Conservation (phyloP, 1,284 basidiomycete species). For the Stereum hirsutum region DNA sequence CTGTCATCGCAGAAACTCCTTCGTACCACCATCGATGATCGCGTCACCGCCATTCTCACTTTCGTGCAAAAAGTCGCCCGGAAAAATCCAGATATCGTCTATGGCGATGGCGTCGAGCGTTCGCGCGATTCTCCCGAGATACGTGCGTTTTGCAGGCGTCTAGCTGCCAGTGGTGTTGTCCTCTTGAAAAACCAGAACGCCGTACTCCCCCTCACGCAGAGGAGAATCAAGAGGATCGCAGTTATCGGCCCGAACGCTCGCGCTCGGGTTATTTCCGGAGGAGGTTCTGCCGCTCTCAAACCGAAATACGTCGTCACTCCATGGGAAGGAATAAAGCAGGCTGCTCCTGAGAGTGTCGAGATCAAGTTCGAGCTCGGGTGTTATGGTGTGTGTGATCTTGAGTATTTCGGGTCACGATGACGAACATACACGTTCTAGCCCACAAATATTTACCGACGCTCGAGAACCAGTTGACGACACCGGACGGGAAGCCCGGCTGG, state of each 20-base stretch:
- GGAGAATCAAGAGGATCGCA: conserved; percentile 52
- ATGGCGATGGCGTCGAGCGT: conserved; percentile 57
- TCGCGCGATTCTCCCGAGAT: conserved; percentile 52
- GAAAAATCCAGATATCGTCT: conserved; percentile 46
- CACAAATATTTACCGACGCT: conserved; percentile 31
- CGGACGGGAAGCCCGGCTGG: conserved; percentile 48
- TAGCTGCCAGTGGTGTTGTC: conserved; percentile 62
- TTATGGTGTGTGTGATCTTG: conserved; percentile 21
- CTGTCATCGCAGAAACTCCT: conserved; percentile 27
- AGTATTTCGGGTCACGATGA: conserved; percentile 5
- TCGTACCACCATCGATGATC: conserved; percentile 61
- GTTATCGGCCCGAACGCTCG: conserved; percentile 75
- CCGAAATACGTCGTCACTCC: conserved; percentile 67
- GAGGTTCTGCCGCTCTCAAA: conserved; percentile 67
- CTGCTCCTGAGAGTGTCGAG: conserved; percentile 36
- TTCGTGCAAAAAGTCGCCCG: conserved; percentile 53
- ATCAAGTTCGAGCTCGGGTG: conserved; percentile 53
- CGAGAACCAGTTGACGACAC: conserved; percentile 39
- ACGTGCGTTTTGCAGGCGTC: conserved; percentile 49
- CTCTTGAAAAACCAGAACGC: conserved; percentile 62
- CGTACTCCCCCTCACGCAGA: conserved; percentile 49
- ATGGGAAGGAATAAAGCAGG: conserved; percentile 57
- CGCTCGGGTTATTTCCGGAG: conserved; percentile 58
- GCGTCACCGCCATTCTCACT: conserved; percentile 58
- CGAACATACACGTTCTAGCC: background rate